A percentile compares a stretch with the other conserved stretches of the same genome.
Conservation (phyloP, 2,329 filamentous ascomycete genomes). For the Aspergillus candidus region DNA sequence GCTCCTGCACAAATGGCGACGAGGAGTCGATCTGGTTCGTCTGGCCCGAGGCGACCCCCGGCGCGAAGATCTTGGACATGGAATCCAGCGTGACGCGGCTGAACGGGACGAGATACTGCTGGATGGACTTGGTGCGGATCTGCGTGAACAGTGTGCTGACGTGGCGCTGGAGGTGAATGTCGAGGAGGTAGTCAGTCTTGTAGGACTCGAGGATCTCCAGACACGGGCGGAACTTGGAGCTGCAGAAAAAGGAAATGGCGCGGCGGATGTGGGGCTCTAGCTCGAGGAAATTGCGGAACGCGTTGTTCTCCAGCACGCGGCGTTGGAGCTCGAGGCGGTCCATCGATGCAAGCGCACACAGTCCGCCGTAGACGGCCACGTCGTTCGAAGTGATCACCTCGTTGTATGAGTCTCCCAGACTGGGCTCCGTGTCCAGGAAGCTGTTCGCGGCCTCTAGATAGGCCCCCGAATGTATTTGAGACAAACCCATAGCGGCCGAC, state of each 20-base stretch:
- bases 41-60: slow-evolving; percentile 31
- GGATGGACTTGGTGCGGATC: slow-evolving; percentile 85
- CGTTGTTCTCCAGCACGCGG: slow-evolving; percentile 69
- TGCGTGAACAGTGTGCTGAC: slow-evolving; percentile 62
- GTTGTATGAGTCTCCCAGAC: slow-evolving; percentile 54
- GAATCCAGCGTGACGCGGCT: slow-evolving; percentile 76
- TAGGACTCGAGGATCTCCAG: slow-evolving; percentile 76
- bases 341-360: slow-evolving; percentile 88
- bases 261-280: slow-evolving; percentile 90
- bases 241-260: slow-evolving; percentile 82
- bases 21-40: slow-evolving; percentile 57
- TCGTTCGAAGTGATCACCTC: slow-evolving; percentile 78
- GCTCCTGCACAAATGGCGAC: slow-evolving; percentile 51
- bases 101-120: slow-evolving; percentile 88
- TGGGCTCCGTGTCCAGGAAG: slow-evolving; percentile 62
- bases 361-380: slow-evolving; percentile 82
- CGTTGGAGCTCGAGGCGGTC: slow-evolving; percentile 67
- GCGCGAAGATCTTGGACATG: slow-evolving; percentile 70
- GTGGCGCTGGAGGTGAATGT: slow-evolving; percentile 75
- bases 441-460: slow-evolving; percentile 62
- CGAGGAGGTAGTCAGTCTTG: slow-evolving; percentile 79
- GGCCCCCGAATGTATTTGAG: slow-evolving; percentile 50
- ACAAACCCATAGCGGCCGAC: slow-evolving; percentile 55
- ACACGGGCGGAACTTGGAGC: slow-evolving; percentile 81
- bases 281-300: slow-evolving; percentile 83